These are phyloP conservation scores for Alloteropsis angusta DNA, from an alignment of 202 grass and related monocot species.

Conservation along the genomic window DNA sequence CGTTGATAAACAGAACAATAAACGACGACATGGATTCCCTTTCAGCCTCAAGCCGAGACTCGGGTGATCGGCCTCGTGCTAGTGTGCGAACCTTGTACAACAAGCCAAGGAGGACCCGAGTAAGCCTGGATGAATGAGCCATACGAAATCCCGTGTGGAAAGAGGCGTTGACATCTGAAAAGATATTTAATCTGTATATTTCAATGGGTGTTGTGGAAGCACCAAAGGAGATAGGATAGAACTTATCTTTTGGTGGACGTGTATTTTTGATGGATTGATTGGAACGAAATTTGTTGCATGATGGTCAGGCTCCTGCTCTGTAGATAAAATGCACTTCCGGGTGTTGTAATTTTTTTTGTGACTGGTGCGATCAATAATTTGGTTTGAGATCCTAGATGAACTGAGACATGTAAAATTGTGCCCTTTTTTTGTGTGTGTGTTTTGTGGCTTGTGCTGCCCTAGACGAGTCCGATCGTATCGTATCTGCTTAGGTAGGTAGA, in stretches of 20 bases:
- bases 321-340: constrained; percentile 5
- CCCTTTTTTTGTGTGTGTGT: too few relatives aligned
- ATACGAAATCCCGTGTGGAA: background rate
- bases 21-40: constrained; percentile 15
- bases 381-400: background rate
- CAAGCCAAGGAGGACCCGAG: constrained; percentile 37
- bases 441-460: too few relatives aligned
- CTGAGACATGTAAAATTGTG: background rate
- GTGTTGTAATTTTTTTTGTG: constrained; percentile 29
- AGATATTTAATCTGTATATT: constrained; percentile 25
- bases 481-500: background rate
- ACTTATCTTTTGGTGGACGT: background rate
- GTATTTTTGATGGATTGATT: background rate
- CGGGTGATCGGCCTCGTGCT: background rate
- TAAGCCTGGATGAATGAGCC: constrained; percentile 23
- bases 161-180: background rate
- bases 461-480: background rate
- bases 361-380: background rate
- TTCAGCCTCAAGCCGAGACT: constrained; percentile 21
- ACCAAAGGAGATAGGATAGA: background rate
- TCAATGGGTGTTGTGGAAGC: background rate
- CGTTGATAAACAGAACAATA: constrained; percentile 38
- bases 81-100: constrained; percentile 16
- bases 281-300: background rate
- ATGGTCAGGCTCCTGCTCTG: background rate